Conservation (phyloP, 352 stramenopile species). For the Phytophthora macrochlamydospora region DNA sequence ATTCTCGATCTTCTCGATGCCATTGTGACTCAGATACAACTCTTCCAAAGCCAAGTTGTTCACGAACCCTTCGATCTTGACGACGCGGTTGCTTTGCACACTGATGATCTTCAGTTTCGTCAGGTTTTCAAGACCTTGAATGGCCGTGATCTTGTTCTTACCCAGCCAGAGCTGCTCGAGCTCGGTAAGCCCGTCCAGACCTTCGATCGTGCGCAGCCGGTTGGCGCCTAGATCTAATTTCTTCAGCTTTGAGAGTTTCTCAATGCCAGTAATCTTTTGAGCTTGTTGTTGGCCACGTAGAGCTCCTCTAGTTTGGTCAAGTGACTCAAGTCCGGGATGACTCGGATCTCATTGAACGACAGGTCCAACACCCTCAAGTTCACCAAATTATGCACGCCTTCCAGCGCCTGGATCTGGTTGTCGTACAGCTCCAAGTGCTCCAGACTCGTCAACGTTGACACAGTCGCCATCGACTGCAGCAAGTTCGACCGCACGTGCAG, state of each 20-base stretch:
- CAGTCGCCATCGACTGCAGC: constrained; percentile 77
- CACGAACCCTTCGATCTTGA: constrained; percentile 91
- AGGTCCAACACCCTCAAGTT: constrained; percentile 92
- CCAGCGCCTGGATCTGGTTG: constrained; percentile 94
- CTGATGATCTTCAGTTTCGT: constrained; percentile 90
- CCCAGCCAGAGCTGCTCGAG: constrained; percentile 97
- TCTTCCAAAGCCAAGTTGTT: constrained; percentile 92
- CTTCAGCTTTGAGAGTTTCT: constrained; percentile 80
- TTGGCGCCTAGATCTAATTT: constrained; percentile 98
- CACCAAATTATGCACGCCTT: constrained; percentile 58
- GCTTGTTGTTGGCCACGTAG: constrained; percentile 98
- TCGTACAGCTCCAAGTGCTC: constrained; percentile 98
- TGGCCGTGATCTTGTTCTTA: constrained; percentile 98
- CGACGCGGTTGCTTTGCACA: constrained; percentile 96
- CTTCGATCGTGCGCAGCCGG: constrained; percentile 92
- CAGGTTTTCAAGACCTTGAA: constrained; percentile 86
- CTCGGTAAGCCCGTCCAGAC: constrained; percentile 86
- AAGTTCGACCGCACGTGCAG: constrained; percentile 86
- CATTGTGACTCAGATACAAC: constrained; percentile 98
- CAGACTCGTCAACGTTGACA: constrained; percentile 70
- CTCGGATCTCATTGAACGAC: constrained; percentile 96
- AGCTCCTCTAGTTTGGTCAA: constrained; percentile 90
- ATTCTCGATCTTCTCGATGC: constrained; percentile 90
- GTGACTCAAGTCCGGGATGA: constrained; percentile 82
- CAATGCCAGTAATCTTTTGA: constrained; percentile 95